A percentile compares a stretch with the other conserved stretches of the same genome.
Evolutionary conservation across 129 eudicot species (phyloP).

Genomic region (Glebionis coronaria): DNA sequence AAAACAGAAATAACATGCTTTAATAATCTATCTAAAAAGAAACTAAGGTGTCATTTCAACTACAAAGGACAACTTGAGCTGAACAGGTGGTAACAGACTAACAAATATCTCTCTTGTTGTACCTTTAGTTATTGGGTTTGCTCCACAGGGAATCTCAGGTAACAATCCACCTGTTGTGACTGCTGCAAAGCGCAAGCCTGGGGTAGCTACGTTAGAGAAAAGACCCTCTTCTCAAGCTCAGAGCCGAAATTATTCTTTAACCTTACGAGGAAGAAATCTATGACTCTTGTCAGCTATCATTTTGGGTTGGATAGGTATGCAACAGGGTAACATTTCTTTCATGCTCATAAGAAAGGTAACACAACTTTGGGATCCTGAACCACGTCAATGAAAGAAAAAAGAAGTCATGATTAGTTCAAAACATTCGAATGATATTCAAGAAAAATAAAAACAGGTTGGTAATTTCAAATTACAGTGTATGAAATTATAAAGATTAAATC

Average conservation of each 20-base stretch:
- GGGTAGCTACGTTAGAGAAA: conserved; percentile 48
- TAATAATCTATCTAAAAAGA: no score
- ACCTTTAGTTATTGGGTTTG: conserved; percentile 47
- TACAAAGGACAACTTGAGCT: conserved; percentile 56
- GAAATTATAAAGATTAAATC: no score
- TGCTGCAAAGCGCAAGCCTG: conserved; percentile 49
- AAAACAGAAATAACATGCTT: no score
- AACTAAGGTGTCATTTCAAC: conserved; percentile 48
- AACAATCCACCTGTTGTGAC: conserved; percentile 37
- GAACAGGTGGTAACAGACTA: conserved; percentile 38
- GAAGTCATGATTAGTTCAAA: no score
- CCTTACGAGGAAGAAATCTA: conserved; percentile 74
- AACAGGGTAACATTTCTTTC: no score
- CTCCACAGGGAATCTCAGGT: conserved; percentile 31
- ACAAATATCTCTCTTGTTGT: conserved; percentile 40
- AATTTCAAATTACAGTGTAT: no score
- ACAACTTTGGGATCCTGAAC: no score
- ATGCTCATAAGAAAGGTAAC: no score
- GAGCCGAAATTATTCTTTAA: conserved; percentile 93
- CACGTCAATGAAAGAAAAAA: no score
- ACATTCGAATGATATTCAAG: no score
- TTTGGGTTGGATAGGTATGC: no score
- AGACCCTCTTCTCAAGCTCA: conserved; percentile 49
- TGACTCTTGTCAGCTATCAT: conserved; percentile 25
- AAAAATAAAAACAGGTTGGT: no score